These are phyloP conservation scores for Vaccinium myrtillus DNA, from an alignment of 148 eudicot genomes.

Conservation along the genomic window DNA sequence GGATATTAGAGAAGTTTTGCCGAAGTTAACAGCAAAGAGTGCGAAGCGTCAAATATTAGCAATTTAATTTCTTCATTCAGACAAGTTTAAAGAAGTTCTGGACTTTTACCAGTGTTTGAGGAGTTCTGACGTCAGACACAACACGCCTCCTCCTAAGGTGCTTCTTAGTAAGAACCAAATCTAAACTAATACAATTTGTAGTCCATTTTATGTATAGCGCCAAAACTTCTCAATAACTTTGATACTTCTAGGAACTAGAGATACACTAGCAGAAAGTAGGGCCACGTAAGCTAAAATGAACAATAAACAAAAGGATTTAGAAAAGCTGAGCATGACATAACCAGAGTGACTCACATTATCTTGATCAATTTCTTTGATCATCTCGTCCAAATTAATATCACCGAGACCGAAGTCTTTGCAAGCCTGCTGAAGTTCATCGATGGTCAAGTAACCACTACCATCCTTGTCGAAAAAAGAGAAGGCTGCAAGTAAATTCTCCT, in stretches of 20 bases:
- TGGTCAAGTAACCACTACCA: constrained; percentile 39
- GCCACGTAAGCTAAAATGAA: constrained; percentile 4
- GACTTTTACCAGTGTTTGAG: background rate
- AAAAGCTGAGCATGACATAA: background rate
- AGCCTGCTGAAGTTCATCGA: constrained; percentile 42
- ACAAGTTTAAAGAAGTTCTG: background rate
- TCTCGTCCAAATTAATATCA: constrained; percentile 37
- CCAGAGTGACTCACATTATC: constrained; percentile 32
- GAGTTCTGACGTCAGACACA: background rate
- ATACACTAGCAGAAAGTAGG: background rate
- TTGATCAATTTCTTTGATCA: constrained; percentile 37
- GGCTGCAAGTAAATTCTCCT: constrained; percentile 37
- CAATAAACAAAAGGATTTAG: constrained; percentile 3
- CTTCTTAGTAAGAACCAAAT: background rate
- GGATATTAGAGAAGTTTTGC: background rate
- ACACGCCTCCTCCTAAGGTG: background rate
- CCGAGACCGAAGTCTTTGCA: constrained; percentile 39
- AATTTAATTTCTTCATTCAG: background rate
- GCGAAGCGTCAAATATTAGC: background rate
- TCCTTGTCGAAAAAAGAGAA: constrained; percentile 42
- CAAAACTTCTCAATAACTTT: background rate
- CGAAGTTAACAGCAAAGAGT: background rate
- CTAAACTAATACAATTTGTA: background rate
- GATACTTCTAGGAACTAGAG: background rate
- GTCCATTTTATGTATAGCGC: background rate